These are phyloP conservation scores for Fibroporia radiculosa DNA, from an alignment of 768 basidiomycete genomes.

Conservation along the genomic window DNA sequence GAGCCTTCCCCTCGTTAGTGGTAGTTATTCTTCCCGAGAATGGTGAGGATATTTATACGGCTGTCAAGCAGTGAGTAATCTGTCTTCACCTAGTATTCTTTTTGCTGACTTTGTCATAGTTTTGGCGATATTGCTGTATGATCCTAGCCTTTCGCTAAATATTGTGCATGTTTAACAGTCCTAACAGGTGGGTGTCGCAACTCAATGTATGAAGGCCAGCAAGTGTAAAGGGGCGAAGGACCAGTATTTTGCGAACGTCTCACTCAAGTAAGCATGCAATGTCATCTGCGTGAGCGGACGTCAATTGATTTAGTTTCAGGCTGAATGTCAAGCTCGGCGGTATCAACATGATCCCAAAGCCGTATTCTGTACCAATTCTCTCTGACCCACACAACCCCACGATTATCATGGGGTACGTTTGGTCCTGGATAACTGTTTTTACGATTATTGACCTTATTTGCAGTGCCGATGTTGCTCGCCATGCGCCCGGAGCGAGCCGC, in stretches of 20 bases:
- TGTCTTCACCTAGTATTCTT: background rate
- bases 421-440: slow-evolving; percentile 18
- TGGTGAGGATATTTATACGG: slow-evolving; percentile 67
- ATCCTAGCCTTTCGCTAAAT: background rate
- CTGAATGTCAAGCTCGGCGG: slow-evolving; percentile 34
- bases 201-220: slow-evolving; percentile 67
- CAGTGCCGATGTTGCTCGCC: slow-evolving; percentile 46
- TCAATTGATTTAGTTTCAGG: background rate
- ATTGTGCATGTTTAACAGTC: background rate
- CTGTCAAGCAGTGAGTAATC: slow-evolving; percentile 67
- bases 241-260: slow-evolving; percentile 78
- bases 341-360: slow-evolving; percentile 22
- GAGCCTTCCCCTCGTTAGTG: slow-evolving; percentile 44
- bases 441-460: background rate
- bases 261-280: slow-evolving; percentile 51
- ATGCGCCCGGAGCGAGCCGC: slow-evolving; percentile 43
- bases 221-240: slow-evolving; percentile 62
- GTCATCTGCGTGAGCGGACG: too few species aligned
- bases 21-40: slow-evolving; percentile 68
- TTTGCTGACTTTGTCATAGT: slow-evolving; percentile 28
- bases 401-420: slow-evolving; percentile 19
- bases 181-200: slow-evolving; percentile 60
- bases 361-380: background rate
- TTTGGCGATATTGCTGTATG: slow-evolving; percentile 60
- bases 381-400: background rate